Conservation (phyloP, 768 basidiomycete species). For the Auriscalpium orientale region DNA sequence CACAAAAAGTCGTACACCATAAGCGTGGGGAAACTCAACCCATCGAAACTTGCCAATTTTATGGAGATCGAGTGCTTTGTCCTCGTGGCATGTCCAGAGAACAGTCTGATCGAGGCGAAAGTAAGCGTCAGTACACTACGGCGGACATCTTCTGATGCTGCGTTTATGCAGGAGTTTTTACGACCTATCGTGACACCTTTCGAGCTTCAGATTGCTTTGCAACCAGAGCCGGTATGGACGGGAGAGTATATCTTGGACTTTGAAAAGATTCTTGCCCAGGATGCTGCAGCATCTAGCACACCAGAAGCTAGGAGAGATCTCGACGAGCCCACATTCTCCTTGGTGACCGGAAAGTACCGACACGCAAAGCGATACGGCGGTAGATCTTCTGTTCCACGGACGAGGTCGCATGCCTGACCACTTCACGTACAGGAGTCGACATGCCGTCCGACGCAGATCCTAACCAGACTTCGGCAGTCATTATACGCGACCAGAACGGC, state of each 20-base stretch:
- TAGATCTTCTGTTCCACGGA: conserved; percentile 10
- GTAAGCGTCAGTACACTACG: conserved; percentile 23
- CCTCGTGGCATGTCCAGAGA: conserved; percentile 91
- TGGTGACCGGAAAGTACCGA: conserved; percentile 80
- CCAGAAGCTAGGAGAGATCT: conserved; percentile 39
- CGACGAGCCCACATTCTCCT: conserved; percentile 78
- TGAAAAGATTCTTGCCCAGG: conserved; percentile 41
- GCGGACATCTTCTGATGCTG: not conserved
- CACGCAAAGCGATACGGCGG: conserved; percentile 63
- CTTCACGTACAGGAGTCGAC: conserved; percentile 1
- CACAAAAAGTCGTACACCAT: conserved; percentile 93
- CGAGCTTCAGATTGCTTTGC: conserved; percentile 79
- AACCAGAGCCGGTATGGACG: conserved; percentile 62
- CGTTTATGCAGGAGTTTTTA: conserved; percentile 63
- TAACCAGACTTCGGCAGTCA: conserved; percentile 33
- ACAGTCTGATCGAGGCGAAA: conserved; percentile 72
- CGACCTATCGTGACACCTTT: conserved; percentile 91
- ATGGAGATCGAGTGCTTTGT: conserved; percentile 95
- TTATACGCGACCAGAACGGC: conserved; percentile 58
- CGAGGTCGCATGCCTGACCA: not conserved
- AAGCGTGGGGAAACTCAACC: conserved; percentile 90
- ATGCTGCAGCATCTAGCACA: conserved; percentile 16
- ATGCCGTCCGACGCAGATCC: conserved; percentile 11
- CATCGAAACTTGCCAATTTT: conserved; percentile 93
- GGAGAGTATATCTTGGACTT: conserved; percentile 79